phyloP scores from a whole-genome alignment of 371 early-diverging fungal species.

The Mucor ambiguus region DNA sequence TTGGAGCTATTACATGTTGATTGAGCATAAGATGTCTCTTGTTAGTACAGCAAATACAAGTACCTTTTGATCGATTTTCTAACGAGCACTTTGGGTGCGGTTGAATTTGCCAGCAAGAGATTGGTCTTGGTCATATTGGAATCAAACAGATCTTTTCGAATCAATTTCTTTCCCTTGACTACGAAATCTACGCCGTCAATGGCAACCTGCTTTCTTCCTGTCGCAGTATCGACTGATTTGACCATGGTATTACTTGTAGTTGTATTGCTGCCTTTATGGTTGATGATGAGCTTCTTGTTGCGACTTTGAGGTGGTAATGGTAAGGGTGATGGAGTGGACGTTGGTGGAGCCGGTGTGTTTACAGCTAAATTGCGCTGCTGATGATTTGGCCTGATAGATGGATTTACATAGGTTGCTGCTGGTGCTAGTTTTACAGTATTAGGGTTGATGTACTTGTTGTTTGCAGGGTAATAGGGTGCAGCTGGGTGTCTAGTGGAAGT shows the following conservation, averaged over 20 bases:
- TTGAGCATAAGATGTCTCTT: neutral
- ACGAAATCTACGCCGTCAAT: slow-evolving; percentile 48
- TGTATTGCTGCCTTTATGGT: slow-evolving; percentile 11
- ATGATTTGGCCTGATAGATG: neutral
- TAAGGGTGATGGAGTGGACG: neutral
- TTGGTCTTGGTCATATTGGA: slow-evolving; percentile 11
- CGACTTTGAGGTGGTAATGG: slow-evolving; percentile 9
- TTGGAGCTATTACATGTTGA: neutral
- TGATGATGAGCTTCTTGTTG: slow-evolving; percentile 18
- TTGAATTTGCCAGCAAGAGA: neutral
- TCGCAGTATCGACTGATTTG: slow-evolving; percentile 12
- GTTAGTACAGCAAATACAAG: neutral
- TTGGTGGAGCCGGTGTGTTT: neutral
- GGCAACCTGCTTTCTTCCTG: slow-evolving; percentile 40
- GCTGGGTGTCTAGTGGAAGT: neutral
- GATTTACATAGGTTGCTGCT: neutral
- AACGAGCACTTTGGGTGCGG: slow-evolving; percentile 22
- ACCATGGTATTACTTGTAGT: slow-evolving; percentile 9
- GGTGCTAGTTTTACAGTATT: slow-evolving; percentile 3
- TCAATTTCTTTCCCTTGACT: slow-evolving; percentile 47
- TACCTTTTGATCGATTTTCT: slow-evolving; percentile 27
- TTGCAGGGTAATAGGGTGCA: slow-evolving; percentile 7
- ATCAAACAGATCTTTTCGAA: slow-evolving; percentile 37
- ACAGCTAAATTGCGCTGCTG: neutral
- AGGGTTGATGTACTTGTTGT: neutral